These are phyloP conservation scores for Amanita polypyramis DNA, from an alignment of 768 basidiomycete genomes.

Conservation along the genomic window DNA sequence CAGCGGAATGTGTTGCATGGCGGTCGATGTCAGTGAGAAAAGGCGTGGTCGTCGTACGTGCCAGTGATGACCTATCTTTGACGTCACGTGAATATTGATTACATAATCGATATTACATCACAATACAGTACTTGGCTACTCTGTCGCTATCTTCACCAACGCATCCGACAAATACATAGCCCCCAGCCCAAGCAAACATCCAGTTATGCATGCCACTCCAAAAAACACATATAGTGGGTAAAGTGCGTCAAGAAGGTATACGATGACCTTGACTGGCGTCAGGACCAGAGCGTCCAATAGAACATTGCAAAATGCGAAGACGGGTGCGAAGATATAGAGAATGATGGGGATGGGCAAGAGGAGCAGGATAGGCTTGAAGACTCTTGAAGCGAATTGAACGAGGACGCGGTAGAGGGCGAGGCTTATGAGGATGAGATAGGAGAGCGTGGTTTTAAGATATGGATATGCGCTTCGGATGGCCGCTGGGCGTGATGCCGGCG, in stretches of 20 bases:
- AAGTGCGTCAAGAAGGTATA: constrained; percentile 30
- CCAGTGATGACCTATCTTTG: no score
- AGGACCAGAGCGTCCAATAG: constrained; percentile 30
- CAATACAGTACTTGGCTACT: background rate
- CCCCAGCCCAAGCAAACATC: constrained; percentile 31
- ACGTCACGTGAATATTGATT: no score
- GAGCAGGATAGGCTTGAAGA: constrained; percentile 11
- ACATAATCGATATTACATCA: background rate
- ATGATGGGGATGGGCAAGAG: constrained; percentile 20
- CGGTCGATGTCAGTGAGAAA: background rate
- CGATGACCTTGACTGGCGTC: constrained; percentile 30
- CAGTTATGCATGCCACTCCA: constrained; percentile 45
- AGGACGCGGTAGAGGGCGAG: constrained; percentile 1
- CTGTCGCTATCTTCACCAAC: background rate
- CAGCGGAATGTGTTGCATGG: constrained; percentile 19
- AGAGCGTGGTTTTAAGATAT: background rate
- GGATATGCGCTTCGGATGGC: background rate
- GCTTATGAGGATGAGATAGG: background rate
- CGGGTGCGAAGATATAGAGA: constrained; percentile 37
- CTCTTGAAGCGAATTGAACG: background rate
- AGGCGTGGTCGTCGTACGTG: no score
- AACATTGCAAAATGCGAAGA: constrained; percentile 30
- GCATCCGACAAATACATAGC: constrained; percentile 15
- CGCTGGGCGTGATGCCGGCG: background rate
- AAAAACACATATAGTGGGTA: constrained; percentile 49